Conservation (phyloP, 495 filamentous ascomycete genomes). For the Astrocystis sublimbata region DNA sequence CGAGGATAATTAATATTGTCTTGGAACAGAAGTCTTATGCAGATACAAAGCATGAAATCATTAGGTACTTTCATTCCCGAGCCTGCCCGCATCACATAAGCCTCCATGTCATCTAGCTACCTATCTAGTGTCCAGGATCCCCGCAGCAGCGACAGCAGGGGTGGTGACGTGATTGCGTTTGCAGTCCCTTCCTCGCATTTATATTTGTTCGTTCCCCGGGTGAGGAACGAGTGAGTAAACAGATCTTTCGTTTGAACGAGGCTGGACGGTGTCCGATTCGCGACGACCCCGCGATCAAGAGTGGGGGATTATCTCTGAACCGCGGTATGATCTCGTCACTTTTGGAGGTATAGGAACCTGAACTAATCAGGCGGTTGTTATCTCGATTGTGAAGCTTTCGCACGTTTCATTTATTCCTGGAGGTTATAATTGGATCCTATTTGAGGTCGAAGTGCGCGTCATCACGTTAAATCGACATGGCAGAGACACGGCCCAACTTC, state of each 20-base stretch:
- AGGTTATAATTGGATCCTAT: slow-evolving; percentile 1
- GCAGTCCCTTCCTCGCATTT: neutral
- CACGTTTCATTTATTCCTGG: neutral
- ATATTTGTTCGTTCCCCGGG: no score
- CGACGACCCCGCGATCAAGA: no score
- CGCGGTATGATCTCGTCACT: neutral
- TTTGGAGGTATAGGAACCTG: slow-evolving; percentile 1
- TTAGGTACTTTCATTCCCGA: neutral
- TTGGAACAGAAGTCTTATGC: no score
- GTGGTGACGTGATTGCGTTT: neutral
- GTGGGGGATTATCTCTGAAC: no score
- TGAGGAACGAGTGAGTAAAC: no score
- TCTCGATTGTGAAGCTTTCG: neutral
- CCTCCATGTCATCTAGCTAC: no score
- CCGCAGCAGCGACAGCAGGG: slow-evolving; percentile 8
- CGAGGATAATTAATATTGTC: neutral
- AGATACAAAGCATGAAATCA: no score
- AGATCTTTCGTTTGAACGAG: no score
- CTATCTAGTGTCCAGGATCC: neutral
- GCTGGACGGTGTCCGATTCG: slow-evolving; percentile 2
- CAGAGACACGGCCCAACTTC: slow-evolving; percentile 49
- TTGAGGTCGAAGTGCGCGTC: neutral
- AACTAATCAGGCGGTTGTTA: neutral
- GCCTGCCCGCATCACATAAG: neutral
- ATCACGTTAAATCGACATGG: neutral